These are phyloP conservation scores for Yarrowia sp. DNA, from an alignment of 805 yeast genomes.

Conservation along the genomic window DNA sequence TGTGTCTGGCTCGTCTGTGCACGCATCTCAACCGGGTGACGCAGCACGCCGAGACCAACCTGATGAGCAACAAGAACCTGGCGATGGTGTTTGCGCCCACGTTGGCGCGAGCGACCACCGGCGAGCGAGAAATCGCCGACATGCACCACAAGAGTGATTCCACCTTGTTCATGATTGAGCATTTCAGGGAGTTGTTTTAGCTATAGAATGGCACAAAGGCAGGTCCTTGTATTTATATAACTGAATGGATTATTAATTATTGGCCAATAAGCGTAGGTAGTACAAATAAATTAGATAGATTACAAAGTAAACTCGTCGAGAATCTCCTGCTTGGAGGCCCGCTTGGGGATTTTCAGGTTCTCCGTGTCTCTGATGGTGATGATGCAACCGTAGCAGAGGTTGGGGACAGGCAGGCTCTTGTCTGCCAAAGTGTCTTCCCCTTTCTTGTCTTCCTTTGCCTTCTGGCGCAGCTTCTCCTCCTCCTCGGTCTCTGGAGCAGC, in stretches of 20 bases:
- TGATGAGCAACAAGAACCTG: constrained; percentile 80
- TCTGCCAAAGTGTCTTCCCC: not conserved
- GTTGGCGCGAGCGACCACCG: constrained; percentile 70
- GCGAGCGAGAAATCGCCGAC: constrained; percentile 80
- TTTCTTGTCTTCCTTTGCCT: not conserved
- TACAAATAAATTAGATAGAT: not conserved
- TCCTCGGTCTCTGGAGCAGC: constrained; percentile 10
- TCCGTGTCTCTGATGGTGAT: constrained; percentile 11
- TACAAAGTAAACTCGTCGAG: not conserved
- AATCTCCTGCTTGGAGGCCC: constrained; percentile 18
- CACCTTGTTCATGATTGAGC: constrained; percentile 62
- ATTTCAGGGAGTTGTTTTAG: constrained; percentile 28
- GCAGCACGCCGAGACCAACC: constrained; percentile 52
- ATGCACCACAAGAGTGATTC: constrained; percentile 76
- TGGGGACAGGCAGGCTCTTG: not conserved
- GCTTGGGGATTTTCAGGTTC: not conserved
- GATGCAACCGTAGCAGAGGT: constrained; percentile 23
- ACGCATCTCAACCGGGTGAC: constrained; percentile 65
- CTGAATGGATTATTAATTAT: not conserved
- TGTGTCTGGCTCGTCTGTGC: constrained; percentile 54
- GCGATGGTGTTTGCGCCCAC: constrained; percentile 96
- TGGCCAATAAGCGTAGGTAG: not conserved
- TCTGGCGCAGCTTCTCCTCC: not conserved
- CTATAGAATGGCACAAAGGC: not conserved
- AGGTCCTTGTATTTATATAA: constrained; percentile 24